Evolutionary conservation across 345 rosid species (phyloP).

Genomic region (Sisymbrium irio): DNA sequence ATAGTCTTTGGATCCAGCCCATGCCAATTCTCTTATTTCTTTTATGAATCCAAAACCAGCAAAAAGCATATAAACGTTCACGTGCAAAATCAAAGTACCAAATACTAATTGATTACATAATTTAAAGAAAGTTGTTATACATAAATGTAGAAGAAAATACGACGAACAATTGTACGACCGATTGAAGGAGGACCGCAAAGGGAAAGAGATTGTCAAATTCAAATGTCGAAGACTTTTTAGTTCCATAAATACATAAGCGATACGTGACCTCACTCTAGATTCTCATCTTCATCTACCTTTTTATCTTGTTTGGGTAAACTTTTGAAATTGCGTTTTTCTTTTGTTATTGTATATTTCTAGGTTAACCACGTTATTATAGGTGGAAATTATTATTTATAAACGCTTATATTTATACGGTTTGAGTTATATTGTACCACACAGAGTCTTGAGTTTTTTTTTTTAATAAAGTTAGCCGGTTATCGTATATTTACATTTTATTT

Average conservation of each 20-base stretch:
- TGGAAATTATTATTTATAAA: neutral
- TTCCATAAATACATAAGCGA: slow-evolving; percentile 16
- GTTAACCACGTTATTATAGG: neutral
- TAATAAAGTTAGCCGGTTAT: neutral
- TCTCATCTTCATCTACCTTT: slow-evolving; percentile 21
- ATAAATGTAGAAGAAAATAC: neutral
- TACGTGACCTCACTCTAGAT: slow-evolving; percentile 30
- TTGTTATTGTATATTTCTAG: neutral
- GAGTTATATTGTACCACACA: neutral
- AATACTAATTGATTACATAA: slow-evolving; percentile 1
- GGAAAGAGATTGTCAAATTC: slow-evolving; percentile 2
- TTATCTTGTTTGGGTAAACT: neutral
- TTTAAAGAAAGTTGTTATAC: neutral
- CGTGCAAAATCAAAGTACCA: slow-evolving; percentile 15
- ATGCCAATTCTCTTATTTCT: neutral
- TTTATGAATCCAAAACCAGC: neutral
- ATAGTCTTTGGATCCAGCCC: neutral
- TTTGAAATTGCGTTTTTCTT: neutral
- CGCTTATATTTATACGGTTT: no score
- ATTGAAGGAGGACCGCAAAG: slow-evolving; percentile 19
- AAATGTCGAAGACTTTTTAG: slow-evolving; percentile 22
- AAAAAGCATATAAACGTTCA: neutral
- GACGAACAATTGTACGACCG: slow-evolving; percentile 30
- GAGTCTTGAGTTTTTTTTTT: neutral
- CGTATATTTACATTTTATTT: no score